phyloP scores from a whole-genome alignment of 2,329 filamentous ascomycete species.

The Botrytis byssoidea region DNA sequence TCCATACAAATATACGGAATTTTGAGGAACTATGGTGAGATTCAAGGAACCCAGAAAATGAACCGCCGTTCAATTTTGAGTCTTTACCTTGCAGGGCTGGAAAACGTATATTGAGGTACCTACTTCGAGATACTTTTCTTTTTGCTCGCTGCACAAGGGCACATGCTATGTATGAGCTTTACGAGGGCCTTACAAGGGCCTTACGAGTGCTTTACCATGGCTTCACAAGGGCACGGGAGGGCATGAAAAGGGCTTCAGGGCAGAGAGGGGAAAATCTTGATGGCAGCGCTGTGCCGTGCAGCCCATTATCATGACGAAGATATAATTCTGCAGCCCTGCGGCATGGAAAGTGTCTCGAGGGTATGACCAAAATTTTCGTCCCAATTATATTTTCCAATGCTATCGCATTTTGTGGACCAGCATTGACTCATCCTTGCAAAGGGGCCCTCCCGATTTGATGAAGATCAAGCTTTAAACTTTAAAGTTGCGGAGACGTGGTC shows the following conservation, averaged over 20 bases:
- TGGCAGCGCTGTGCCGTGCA: neutral
- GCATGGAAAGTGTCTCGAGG: neutral
- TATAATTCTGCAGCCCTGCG: conserved; percentile 10
- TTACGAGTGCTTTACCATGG: neutral
- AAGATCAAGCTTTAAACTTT: conserved; percentile 1
- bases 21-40: neutral
- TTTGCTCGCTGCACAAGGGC: neutral
- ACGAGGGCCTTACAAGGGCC: neutral
- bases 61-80: neutral
- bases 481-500: conserved; percentile 15
- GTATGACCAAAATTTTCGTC: neutral
- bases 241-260: conserved; percentile 2
- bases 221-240: neutral
- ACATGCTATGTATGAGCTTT: neutral
- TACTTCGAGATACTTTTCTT: too few relatives aligned
- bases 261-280: neutral
- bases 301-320: neutral
- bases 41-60: neutral
- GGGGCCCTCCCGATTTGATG: neutral
- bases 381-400: neutral
- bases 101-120: neutral
- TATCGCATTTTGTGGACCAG: neutral
- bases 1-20: neutral
- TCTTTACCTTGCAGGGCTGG: neutral
- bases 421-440: conserved; percentile 7